Evolutionary conservation across 73 alveolate genomes (phyloP), one percentile per base, ranked within the genome.

Genomic region (Paramecium sonneborni): DNA sequence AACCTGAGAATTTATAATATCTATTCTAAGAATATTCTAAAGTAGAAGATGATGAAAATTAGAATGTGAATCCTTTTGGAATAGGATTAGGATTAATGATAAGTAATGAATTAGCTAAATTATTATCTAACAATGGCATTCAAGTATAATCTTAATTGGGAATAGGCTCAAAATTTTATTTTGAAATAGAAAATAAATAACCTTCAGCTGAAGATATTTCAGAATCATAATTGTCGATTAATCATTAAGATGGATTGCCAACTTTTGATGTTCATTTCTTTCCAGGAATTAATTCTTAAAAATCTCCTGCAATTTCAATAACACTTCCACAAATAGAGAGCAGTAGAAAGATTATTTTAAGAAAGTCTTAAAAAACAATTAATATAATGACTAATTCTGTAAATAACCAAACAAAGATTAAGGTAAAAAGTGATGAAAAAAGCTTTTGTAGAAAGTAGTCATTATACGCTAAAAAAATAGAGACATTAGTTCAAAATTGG

Each of bases 61-160:
- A 62, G 11, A 58, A 58, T 35, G 26, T 62, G 14, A 86, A 86
- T 39, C 93, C 85, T 11, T 38, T 56, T 20, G 93, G 93, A 38
- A 79, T 86, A 26, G 93, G 93, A 24, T 67, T 86, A 20, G 93
- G 88, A 0, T 67, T 86, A n/a, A 15, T n/a, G 87, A 74, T 74
- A 67, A 58, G 88, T 37, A 86, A 86, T 39, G 85, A 76, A n/a
- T 26, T 86, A 18, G 93, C 93, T 5, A 86, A 68, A 38, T 56
- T 76, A 11, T 43, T 86, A 57, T 44, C 85, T 5, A 57, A 88
- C 70, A 12, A 10, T 30, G 93, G 93, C 0, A 86, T 86, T 6
- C 18, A 57, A 86, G 93, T 86, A 37, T 34, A 86, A 62, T 62
- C 88, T 12, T 69, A 86, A 9, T 38, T 57, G 9, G 62, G 85